Evolutionary conservation across 2,329 filamentous ascomycete species (phyloP).

Genomic region (Arthrobotrys iridis): DNA sequence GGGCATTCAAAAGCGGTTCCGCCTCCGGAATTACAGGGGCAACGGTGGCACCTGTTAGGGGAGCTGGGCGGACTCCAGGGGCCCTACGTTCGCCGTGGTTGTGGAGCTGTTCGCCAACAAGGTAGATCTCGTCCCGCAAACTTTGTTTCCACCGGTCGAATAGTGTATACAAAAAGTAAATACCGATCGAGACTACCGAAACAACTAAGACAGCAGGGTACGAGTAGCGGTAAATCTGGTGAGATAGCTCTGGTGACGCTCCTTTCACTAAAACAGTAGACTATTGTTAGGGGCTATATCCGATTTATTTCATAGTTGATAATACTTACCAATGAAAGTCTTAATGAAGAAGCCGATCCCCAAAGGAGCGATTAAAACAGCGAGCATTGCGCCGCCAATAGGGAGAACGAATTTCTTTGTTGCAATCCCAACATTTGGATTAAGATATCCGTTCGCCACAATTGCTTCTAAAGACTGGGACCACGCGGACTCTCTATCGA

Average conservation of each 20-base stretch:
- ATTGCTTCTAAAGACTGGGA: slow-evolving; percentile 74
- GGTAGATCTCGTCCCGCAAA: slow-evolving; percentile 92
- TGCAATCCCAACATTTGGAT: slow-evolving; percentile 80
- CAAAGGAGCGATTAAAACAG: slow-evolving; percentile 74
- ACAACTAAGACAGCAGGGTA: slow-evolving; percentile 71
- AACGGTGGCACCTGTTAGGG: neutral
- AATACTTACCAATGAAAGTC: slow-evolving; percentile 59
- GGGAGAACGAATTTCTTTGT: slow-evolving; percentile 90
- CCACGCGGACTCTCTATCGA: slow-evolving; percentile 75
- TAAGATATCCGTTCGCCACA: slow-evolving; percentile 74
- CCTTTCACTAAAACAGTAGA: slow-evolving; percentile 54
- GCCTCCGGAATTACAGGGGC: slow-evolving; percentile 4
- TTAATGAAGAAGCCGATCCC: slow-evolving; percentile 68
- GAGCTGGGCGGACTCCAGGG: neutral
- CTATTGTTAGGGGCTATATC: neutral
- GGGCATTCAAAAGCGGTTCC: slow-evolving; percentile 29
- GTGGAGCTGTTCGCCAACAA: slow-evolving; percentile 92
- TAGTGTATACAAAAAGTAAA: slow-evolving; percentile 63
- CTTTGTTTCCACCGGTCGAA: slow-evolving; percentile 79
- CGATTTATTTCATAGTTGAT: neutral
- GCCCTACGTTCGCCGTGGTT: slow-evolving; percentile 77
- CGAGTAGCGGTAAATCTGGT: slow-evolving; percentile 70
- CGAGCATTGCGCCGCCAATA: slow-evolving; percentile 69
- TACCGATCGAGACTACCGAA: slow-evolving; percentile 59
- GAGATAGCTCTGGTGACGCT: slow-evolving; percentile 55